A percentile compares a stretch with the other conserved stretches of the same genome.
Conservation (phyloP, 2,329 filamentous ascomycete genomes). For the Cercospora beticola region DNA sequence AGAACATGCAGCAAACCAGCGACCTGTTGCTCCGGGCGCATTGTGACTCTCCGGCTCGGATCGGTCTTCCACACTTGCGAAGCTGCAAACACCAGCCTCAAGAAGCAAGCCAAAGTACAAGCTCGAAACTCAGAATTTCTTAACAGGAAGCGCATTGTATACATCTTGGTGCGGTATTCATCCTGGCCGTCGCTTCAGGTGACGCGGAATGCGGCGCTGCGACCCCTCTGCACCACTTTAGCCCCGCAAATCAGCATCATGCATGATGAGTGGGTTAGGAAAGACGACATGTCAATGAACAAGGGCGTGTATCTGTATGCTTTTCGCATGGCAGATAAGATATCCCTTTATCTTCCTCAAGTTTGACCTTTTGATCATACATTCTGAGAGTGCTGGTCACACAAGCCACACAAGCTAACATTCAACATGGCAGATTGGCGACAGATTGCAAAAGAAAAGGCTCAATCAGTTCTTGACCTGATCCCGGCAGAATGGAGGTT, state of each 20-base stretch:
- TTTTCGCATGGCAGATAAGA: slow-evolving; percentile 1
- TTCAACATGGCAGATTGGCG: slow-evolving; percentile 48
- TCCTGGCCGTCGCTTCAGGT: not conserved
- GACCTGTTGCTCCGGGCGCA: not conserved
- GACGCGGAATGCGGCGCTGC: not conserved
- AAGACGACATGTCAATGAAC: not conserved
- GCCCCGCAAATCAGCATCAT: slow-evolving; percentile 11
- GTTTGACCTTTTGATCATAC: not conserved
- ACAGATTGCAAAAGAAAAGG: slow-evolving; percentile 52
- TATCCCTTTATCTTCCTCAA: not conserved
- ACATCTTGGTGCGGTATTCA: not conserved
- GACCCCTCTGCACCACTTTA: not conserved
- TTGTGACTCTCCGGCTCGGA: not conserved
- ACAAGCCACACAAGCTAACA: not conserved
- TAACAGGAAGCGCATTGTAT: not conserved
- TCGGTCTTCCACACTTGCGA: not conserved
- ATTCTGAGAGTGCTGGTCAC: not conserved
- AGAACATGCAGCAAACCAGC: not conserved
- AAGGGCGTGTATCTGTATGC: slow-evolving; percentile 9
- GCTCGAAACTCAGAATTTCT: not conserved
- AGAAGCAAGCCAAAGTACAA: not conserved
- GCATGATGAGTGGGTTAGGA: slow-evolving; percentile 3
- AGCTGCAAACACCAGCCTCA: not conserved
- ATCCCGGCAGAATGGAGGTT: slow-evolving; percentile 61
- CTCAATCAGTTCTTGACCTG: slow-evolving; percentile 52